phyloP scores from a whole-genome alignment of 192 early-diverging fungal genomes.

The Gaertneriomyces semiglobifer region DNA sequence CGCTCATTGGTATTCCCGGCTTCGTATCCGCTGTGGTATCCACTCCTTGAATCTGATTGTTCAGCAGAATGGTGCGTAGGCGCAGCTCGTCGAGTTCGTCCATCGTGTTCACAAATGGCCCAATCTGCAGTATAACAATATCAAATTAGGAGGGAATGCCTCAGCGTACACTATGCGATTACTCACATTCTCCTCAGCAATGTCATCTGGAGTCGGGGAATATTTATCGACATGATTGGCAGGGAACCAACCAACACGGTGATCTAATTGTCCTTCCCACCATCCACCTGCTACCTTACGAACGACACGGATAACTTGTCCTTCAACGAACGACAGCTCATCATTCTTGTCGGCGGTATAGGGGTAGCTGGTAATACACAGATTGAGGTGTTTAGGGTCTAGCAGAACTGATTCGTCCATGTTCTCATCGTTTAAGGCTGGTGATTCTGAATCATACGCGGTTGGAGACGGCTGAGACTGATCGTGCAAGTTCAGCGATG shows the following conservation, averaged over 20 bases:
- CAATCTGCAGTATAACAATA: constrained; percentile 9
- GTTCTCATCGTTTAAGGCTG: constrained; percentile 3
- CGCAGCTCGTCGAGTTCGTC: constrained; percentile 30
- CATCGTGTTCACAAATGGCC: constrained; percentile 29
- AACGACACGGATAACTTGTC: constrained; percentile 35
- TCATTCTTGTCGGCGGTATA: constrained; percentile 38
- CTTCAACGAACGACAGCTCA: constrained; percentile 37
- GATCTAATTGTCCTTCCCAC: constrained; percentile 36
- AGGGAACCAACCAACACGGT: constrained; percentile 39
- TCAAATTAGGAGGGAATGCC: background rate
- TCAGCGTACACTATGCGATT: background rate
- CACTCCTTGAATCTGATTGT: constrained; percentile 22
- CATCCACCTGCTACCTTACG: constrained; percentile 30
- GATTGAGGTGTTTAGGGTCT: constrained; percentile 18
- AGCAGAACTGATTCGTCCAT: constrained; percentile 22
- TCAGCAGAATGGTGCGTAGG: constrained; percentile 23
- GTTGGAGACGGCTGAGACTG: too few species aligned
- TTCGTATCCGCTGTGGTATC: background rate
- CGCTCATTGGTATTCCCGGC: background rate
- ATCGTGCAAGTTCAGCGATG: too few species aligned
- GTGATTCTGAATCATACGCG: background rate
- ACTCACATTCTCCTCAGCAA: constrained; percentile 14
- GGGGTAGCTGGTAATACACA: constrained; percentile 35
- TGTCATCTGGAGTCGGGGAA: constrained; percentile 5
- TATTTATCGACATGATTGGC: constrained; percentile 34